These are phyloP conservation scores for Colletotrichum sp. DNA, from an alignment of 2,329 filamentous ascomycete genomes.

Conservation along the genomic window DNA sequence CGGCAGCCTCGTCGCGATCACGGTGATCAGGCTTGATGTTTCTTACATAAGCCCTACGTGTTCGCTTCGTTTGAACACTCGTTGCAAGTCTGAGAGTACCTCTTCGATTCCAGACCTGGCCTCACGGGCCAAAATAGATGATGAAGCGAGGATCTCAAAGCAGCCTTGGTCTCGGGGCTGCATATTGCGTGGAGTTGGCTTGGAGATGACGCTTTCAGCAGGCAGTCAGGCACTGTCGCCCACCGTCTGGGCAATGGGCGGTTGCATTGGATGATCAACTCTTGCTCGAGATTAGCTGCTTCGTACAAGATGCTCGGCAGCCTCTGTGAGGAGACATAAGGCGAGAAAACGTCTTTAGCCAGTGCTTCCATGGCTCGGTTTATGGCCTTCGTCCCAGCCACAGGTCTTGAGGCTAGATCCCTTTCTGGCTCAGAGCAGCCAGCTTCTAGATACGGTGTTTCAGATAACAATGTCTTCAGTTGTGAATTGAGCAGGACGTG, in stretches of 20 bases:
- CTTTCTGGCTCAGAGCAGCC: not conserved
- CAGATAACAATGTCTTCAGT: not conserved
- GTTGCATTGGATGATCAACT: not conserved
- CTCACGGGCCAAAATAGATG: not conserved
- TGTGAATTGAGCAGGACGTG: not conserved
- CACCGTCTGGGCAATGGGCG: not conserved
- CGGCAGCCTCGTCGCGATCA: constrained; percentile 76
- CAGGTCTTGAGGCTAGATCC: accelerated
- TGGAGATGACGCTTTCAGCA: not conserved
- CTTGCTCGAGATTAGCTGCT: not conserved
- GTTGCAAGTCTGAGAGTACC: not conserved
- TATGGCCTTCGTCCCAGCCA: not conserved
- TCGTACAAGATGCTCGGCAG: not conserved
- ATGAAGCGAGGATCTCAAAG: not conserved
- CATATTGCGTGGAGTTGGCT: not conserved
- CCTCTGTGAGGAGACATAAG: not conserved
- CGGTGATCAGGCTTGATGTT: constrained; percentile 49
- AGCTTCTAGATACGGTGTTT: not conserved
- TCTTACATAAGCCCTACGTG: not conserved
- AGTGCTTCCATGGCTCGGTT: not conserved
- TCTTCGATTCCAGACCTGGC: not conserved
- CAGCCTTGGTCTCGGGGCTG: not conserved
- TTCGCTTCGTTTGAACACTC: not conserved
- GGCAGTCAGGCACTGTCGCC: not conserved
- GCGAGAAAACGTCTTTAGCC: not conserved